These are phyloP conservation scores for Plantago elongata DNA, from an alignment of 257 asterid genomes.

Conservation along the genomic window DNA sequence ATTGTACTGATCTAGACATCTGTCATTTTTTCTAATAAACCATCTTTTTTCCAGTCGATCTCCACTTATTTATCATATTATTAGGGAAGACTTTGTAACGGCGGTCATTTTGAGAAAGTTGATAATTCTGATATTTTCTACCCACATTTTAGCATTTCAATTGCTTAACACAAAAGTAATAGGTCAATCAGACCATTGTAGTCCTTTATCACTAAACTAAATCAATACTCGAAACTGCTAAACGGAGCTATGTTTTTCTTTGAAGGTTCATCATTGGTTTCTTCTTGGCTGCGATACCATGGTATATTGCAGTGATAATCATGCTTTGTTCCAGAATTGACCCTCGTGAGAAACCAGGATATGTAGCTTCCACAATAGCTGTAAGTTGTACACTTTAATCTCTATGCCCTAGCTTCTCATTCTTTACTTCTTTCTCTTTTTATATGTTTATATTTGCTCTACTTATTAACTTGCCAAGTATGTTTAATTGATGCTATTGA, in stretches of 20 bases:
- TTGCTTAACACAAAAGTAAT: background rate
- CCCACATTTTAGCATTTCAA: background rate
- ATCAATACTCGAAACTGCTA: background rate
- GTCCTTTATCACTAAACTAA: slow-evolving; percentile 1
- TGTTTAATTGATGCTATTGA: no score
- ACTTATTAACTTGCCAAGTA: background rate
- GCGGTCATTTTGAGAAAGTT: no score
- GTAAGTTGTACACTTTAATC: slow-evolving; percentile 44
- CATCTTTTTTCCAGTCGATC: no score
- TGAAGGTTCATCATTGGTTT: slow-evolving; percentile 83
- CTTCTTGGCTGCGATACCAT: slow-evolving; percentile 75
- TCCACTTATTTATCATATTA: no score
- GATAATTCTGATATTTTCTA: no score
- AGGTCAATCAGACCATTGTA: background rate
- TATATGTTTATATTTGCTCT: background rate
- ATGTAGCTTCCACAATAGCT: slow-evolving; percentile 60
- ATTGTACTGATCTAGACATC: no score
- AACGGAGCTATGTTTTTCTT: slow-evolving; percentile 17
- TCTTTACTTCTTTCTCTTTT: background rate
- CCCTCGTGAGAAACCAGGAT: slow-evolving; percentile 87
- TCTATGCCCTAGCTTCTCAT: background rate
- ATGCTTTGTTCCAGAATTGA: slow-evolving; percentile 60
- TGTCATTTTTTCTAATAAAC: no score
- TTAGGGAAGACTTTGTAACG: no score
- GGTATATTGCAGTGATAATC: slow-evolving; percentile 69